Conservation (phyloP, 2,329 filamentous ascomycete species). For the Colletotrichum gigasporum region DNA sequence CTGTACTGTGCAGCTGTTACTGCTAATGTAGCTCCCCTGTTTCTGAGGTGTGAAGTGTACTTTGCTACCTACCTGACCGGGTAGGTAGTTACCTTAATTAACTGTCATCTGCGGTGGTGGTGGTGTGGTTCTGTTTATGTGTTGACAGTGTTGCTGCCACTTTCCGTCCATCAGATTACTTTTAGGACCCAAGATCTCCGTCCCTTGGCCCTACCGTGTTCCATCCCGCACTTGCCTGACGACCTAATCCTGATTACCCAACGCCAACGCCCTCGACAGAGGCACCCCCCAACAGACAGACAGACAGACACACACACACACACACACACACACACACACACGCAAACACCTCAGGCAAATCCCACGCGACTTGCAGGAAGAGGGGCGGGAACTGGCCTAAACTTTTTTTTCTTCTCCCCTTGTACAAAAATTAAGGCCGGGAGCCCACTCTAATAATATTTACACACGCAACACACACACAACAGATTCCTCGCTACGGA, state of each 20-base stretch:
- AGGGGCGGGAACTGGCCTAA: slow-evolving; percentile 7
- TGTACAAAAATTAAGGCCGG: neutral
- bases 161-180: slow-evolving; percentile 14
- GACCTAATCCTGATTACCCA: neutral
- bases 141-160: slow-evolving; percentile 5
- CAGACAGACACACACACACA: neutral
- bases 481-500: neutral
- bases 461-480: neutral
- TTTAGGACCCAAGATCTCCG: slow-evolving; percentile 3
- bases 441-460: neutral
- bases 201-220: neutral
- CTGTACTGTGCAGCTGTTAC: no score
- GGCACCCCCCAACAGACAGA: neutral
- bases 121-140: slow-evolving; percentile 21
- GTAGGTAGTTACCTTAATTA: neutral
- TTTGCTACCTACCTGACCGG: neutral
- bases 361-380: slow-evolving; percentile 12
- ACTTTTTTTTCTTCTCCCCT: neutral
- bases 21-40: no score
- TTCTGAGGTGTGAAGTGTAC: no score
- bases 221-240: neutral
- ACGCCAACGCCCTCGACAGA: neutral
- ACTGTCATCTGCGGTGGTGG: neutral
- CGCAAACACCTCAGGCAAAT: slow-evolving; percentile 2
- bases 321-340: slow-evolving; percentile 9